Evolutionary conservation across 73 alveolate genomes (phyloP), one percentile per base, ranked within the genome.

Genomic region (Paramecium sexaurelia): DNA sequence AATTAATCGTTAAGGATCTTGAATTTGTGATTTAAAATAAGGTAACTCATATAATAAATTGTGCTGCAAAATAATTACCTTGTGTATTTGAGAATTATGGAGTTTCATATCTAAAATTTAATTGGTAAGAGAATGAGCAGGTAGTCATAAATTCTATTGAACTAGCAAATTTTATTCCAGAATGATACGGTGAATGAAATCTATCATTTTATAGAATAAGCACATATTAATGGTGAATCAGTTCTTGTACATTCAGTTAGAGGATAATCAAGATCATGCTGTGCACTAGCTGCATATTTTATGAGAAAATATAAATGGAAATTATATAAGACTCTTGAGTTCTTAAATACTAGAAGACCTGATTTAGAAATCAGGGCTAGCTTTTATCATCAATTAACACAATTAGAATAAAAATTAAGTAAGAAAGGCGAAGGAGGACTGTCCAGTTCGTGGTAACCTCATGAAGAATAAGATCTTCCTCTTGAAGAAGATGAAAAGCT

Each of bases 241-340:
- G 93, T 95, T 27, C 93, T 97, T 51, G 99, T 98, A 20, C 99
- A 97, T 92, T 94, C 98, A 57, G 96, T 96, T 24, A 85, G 97
- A 92, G 99, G 99, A 9, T 94, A 94, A 92, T 92, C 96, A 68
- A 75, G 99, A 71, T 97, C 97, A 41, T 96, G 98, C 67, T 93
- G 95, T 55, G 98, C 95, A 9, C 94, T 97, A 43, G 96, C 98
- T 19, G 97, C 98, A 19, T 97, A 92, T 87, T 86, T 97, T 68
- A 97, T 97, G 99, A 95, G 98, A 92, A 97, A 97, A 73, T 96
- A 95, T 67, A 69, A 94, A 82, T 96, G 98, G 98, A 93, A 95
- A 51, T 84, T 96, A 51, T 92, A 90, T 6, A 96, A 96, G 55
- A 95, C 98, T 7, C 92, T 95, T 10, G 98, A 96, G 57, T 95